A percentile compares a stretch with the other conserved stretches of the same genome.
These are phyloP conservation scores for Sungouiozyma intestinalis DNA, from an alignment of 805 yeast genomes.

Conservation along the genomic window DNA sequence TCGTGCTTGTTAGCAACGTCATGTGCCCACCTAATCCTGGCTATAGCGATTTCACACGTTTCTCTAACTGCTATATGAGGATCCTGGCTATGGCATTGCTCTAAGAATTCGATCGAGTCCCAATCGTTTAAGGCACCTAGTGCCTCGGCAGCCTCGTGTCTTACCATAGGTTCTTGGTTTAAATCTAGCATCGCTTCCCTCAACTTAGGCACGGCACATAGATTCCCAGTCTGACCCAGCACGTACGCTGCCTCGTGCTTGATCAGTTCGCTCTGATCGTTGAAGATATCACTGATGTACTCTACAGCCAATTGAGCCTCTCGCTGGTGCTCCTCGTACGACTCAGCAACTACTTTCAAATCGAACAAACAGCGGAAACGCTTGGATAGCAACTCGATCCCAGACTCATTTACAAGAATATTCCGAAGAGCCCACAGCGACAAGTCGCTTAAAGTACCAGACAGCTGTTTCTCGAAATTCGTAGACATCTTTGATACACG, in stretches of 20 bases:
- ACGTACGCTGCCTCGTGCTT: slow-evolving; percentile 97
- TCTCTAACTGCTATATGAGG: slow-evolving; percentile 82
- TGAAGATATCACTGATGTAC: slow-evolving; percentile 75
- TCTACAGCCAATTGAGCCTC: slow-evolving; percentile 58
- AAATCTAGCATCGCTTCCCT: slow-evolving; percentile 56
- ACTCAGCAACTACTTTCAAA: slow-evolving; percentile 75
- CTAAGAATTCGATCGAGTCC: slow-evolving; percentile 55
- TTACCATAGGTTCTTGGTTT: slow-evolving; percentile 83
- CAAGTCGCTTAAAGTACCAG: slow-evolving; percentile 28
- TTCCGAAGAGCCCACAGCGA: slow-evolving; percentile 59
- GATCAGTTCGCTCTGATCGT: slow-evolving; percentile 71
- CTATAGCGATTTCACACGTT: slow-evolving; percentile 94
- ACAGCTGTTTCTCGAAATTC: slow-evolving; percentile 26
- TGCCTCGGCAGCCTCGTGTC: slow-evolving; percentile 99
- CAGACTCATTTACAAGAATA: slow-evolving; percentile 43
- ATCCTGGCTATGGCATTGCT: slow-evolving; percentile 56
- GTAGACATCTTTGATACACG: slow-evolving; percentile 28
- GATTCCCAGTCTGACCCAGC: slow-evolving; percentile 83
- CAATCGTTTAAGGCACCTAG: slow-evolving; percentile 85
- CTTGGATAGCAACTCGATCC: slow-evolving; percentile 56
- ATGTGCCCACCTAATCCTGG: slow-evolving; percentile 84
- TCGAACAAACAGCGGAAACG: slow-evolving; percentile 90
- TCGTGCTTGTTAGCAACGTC: slow-evolving; percentile 43
- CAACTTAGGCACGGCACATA: slow-evolving; percentile 63
- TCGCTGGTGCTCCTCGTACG: slow-evolving; percentile 39